These are phyloP conservation scores for Citrus reticulata DNA, from an alignment of 345 rosid species.

Conservation along the genomic window DNA sequence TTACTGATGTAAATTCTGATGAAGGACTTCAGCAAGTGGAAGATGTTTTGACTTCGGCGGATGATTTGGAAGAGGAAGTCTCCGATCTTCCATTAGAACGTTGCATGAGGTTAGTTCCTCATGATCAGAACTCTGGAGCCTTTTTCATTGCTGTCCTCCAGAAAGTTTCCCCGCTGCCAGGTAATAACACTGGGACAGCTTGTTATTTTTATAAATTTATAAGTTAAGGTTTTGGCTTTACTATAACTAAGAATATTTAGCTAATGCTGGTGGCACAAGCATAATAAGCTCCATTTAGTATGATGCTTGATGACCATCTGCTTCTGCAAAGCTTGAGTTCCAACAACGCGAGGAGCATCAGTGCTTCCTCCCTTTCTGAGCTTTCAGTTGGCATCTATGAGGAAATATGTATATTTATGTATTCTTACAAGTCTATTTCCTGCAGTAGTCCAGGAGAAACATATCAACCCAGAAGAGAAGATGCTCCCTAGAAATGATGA, in stretches of 20 bases:
- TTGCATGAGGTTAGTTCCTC: conserved; percentile 92
- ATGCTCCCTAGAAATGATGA: conserved; percentile 24
- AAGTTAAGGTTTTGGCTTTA: background rate
- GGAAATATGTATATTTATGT: background rate
- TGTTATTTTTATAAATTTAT: background rate
- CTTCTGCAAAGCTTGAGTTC: background rate
- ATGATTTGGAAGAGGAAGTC: conserved; percentile 49
- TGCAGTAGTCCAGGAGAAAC: conserved; percentile 47
- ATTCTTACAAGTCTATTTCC: conserved; percentile 2
- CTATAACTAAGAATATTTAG: background rate
- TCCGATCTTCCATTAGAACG: conserved; percentile 73
- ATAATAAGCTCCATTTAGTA: background rate
- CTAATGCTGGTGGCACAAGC: background rate
- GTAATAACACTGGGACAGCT: conserved; percentile 24
- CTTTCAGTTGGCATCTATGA: background rate
- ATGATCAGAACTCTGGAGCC: conserved; percentile 95
- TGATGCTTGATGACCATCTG: background rate
- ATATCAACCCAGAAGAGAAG: conserved; percentile 14
- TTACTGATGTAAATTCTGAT: conserved; percentile 23
- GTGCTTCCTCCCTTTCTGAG: background rate
- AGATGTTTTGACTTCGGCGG: conserved; percentile 22
- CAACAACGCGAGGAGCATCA: background rate
- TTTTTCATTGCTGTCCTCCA: conserved; percentile 86
- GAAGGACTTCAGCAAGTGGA: conserved; percentile 21
- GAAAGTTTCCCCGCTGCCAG: conserved; percentile 73